Conservation (phyloP, 2,329 filamentous ascomycete genomes). For the Alternaria brassicicola region DNA sequence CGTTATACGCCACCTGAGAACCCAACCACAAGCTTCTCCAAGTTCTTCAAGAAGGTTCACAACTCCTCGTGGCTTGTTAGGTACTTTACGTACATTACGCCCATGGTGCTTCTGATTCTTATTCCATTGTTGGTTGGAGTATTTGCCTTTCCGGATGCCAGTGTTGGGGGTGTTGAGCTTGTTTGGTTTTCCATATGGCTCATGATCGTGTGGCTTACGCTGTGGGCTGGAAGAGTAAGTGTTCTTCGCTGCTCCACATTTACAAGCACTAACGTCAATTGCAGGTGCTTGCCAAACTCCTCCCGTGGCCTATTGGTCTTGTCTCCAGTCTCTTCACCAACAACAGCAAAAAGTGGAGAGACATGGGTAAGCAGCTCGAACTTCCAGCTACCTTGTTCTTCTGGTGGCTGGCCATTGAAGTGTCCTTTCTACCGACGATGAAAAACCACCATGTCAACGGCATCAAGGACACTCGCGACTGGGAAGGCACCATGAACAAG, state of each 20-base stretch:
- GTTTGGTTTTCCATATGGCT: constrained; percentile 97
- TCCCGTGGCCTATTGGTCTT: constrained; percentile 67
- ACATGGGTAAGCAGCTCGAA: constrained; percentile 84
- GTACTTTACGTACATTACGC: constrained; percentile 74
- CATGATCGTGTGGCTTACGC: constrained; percentile 87
- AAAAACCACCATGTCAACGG: constrained; percentile 66
- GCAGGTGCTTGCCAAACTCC: constrained; percentile 66
- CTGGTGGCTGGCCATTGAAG: constrained; percentile 85
- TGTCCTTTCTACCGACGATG: constrained; percentile 86
- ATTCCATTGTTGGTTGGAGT: constrained; percentile 71
- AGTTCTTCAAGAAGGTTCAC: constrained; percentile 69
- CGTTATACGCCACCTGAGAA: constrained; percentile 69
- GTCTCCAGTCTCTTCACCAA: constrained; percentile 80
- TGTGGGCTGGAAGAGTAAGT: constrained; percentile 74
- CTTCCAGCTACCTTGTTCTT: constrained; percentile 85
- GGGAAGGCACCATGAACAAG: constrained; percentile 83
- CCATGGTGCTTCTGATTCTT: constrained; percentile 67
- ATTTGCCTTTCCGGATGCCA: constrained; percentile 63
- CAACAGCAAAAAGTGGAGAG: constrained; percentile 90
- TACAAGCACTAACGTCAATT: constrained; percentile 9
- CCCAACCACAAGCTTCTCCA: constrained; percentile 66
- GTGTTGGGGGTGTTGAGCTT: constrained; percentile 75
- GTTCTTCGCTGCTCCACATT: background rate
- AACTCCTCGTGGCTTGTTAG: constrained; percentile 69
- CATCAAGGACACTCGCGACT: constrained; percentile 60